phyloP scores from a whole-genome alignment of 1,139 yeast genomes.

The Geotrichum aggregatum region DNA sequence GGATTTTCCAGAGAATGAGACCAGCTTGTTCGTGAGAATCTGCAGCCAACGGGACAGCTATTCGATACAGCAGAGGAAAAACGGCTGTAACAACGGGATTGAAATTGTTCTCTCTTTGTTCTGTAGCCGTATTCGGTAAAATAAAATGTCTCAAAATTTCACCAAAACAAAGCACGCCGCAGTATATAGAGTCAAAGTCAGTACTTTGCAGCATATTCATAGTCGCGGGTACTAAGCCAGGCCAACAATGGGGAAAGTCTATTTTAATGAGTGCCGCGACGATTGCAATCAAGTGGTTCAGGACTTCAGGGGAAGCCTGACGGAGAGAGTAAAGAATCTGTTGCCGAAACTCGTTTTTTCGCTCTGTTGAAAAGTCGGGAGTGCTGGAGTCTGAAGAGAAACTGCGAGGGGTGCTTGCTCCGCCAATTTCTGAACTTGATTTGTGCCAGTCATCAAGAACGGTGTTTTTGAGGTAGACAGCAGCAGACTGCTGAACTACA shows the following conservation, averaged over 20 bases:
- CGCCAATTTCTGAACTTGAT: neutral
- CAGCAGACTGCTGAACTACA: conserved; percentile 69
- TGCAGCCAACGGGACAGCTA: conserved; percentile 11
- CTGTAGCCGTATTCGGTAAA: neutral
- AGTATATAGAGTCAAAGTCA: conserved; percentile 10
- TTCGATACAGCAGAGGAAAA: conserved; percentile 17
- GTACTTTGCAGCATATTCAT: conserved; percentile 18
- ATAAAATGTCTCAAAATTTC: conserved; percentile 13
- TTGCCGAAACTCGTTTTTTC: conserved; percentile 14
- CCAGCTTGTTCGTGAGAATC: conserved; percentile 17
- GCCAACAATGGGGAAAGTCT: conserved; percentile 16
- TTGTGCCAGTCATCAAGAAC: conserved; percentile 61
- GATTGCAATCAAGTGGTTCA: conserved; percentile 15
- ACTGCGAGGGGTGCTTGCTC: neutral
- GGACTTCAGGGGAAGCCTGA: conserved; percentile 19
- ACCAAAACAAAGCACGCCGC: conserved; percentile 18
- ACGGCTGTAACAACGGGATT: conserved; percentile 8
- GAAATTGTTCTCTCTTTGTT: neutral
- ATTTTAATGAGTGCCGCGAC: conserved; percentile 9
- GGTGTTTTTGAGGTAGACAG: conserved; percentile 80
- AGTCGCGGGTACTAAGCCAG: conserved; percentile 16
- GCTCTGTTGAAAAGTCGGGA: conserved; percentile 1
- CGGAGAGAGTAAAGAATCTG: conserved; percentile 15
- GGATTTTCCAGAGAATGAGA: conserved; percentile 20
- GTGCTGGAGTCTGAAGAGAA: neutral